Evolutionary conservation across 371 early-diverging fungal genomes (phyloP), one percentile per base, ranked within the genome.

Genomic region (Apophysomyces elegans): DNA sequence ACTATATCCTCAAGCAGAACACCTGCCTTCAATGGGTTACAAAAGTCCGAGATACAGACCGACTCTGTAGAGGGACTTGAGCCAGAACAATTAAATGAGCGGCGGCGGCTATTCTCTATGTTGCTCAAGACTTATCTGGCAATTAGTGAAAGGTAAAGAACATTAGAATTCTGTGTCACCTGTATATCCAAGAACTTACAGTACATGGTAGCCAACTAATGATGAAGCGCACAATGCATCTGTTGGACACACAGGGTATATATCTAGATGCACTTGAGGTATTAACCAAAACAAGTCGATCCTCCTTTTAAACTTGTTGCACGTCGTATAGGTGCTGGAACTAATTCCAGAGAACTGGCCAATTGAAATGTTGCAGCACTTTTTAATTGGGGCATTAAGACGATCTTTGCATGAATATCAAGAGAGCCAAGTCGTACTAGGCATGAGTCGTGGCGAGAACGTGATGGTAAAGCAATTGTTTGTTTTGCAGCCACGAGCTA

Each of bases 271-370:
- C 81, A 18, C 50, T 83, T 4, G 83, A 89, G 78, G 87, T 84
- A 80, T 64, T 26, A 37, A 18, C 36, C 11, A 18, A 46, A 45
- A 41, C 14, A 2, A 9, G 26, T 50, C 41, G 56, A 38, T 14
- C 12, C 11, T 6, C 13, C n/a, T 47, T 35, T 11, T 39, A 4
- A 47, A 37, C 35, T 39, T 47, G 2, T 58, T 5, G 37, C 11
- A 43, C 11, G 5, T 13, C 63, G 4, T 41, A 8, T 11, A 90
- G 89, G 86, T 90, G 14, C 71, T 91, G 59, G 68, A 82, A 9
- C 60, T 80, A 39, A 69, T 90, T 43, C 90, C 91, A 1, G 82
- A 86, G 44, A 75, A 78, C 43, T 91, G 90, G 91, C 81, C 91
- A 0, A 64, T 91, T 21, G 79, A 85, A 21, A 66, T 83, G 62